Evolutionary conservation across 169 alveolate genomes (phyloP).

Genomic region (Plasmodium malariae): DNA sequence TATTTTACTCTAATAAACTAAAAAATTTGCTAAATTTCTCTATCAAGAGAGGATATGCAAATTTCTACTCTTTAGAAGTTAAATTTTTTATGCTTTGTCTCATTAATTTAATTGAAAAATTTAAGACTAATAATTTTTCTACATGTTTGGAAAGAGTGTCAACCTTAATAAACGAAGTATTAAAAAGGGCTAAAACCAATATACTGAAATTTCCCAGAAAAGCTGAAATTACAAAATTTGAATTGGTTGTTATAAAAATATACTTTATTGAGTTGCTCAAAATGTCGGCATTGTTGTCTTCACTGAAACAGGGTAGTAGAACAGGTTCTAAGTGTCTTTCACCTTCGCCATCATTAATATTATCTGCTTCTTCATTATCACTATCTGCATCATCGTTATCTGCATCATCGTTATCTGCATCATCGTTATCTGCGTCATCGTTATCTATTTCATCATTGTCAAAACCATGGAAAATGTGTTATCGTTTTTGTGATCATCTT

Average conservation of each 20-base stretch:
- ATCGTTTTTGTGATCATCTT: not conserved
- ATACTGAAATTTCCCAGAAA: conserved; percentile 22
- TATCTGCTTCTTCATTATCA: not conserved
- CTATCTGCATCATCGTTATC: not conserved
- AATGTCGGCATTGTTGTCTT: conserved; percentile 11
- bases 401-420: not conserved
- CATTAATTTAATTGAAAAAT: conserved; percentile 31
- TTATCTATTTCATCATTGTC: no score
- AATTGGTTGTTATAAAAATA: conserved; percentile 37
- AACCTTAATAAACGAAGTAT: conserved; percentile 18
- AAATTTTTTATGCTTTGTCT: conserved; percentile 41
- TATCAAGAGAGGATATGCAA: conserved; percentile 14
- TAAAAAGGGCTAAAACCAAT: not conserved
- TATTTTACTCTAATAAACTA: conserved; percentile 40
- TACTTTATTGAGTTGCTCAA: conserved; percentile 37
- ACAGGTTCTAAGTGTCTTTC: not conserved
- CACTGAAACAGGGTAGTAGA: not conserved
- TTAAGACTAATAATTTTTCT: not conserved
- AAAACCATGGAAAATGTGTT: no score
- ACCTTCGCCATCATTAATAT: not conserved
- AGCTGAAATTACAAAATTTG: conserved; percentile 27
- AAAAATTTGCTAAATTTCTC: conserved; percentile 44
- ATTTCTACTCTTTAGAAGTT: conserved; percentile 9
- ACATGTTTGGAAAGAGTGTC: not conserved
- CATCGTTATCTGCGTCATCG: not conserved